A percentile compares a stretch with the other conserved stretches of the same genome.
Conservation (phyloP, 768 basidiomycete genomes). For the Rhizopogon vesiculosus region DNA sequence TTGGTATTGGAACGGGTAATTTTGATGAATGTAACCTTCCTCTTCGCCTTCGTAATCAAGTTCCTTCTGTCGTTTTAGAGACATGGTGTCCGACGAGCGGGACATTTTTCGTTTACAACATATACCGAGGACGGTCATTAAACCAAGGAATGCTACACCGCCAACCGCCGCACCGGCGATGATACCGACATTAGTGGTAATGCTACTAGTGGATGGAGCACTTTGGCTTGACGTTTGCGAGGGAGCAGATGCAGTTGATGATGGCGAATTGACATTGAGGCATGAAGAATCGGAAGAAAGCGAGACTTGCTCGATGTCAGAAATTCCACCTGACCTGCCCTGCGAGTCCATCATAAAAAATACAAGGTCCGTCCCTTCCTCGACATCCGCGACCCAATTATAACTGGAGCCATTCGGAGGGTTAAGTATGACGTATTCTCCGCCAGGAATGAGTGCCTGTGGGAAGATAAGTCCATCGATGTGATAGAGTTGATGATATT, state of each 20-base stretch:
- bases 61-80: conserved; percentile 30
- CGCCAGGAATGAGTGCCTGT: conserved; percentile 65
- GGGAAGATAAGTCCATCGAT: not conserved
- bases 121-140: conserved; percentile 43
- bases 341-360: conserved; percentile 50
- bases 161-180: conserved; percentile 49
- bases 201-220: conserved; percentile 17
- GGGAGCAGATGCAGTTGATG: conserved; percentile 34
- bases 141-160: conserved; percentile 44
- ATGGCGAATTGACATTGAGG: conserved; percentile 46
- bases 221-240: conserved; percentile 19
- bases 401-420: conserved; percentile 32
- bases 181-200: conserved; percentile 39
- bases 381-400: conserved; percentile 52
- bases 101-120: conserved; percentile 32
- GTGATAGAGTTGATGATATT: not conserved
- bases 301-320: conserved; percentile 43
- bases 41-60: conserved; percentile 19
- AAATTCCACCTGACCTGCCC: conserved; percentile 55
- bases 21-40: conserved; percentile 11
- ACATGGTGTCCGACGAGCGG: conserved; percentile 22
- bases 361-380: conserved; percentile 51
- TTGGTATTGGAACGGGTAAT: conserved; percentile 28
- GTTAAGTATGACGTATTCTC: conserved; percentile 40
- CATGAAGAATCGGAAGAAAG: conserved; percentile 46